Evolutionary conservation across 805 yeast species (phyloP).

Genomic region (Pichia nanzhaoensis): DNA sequence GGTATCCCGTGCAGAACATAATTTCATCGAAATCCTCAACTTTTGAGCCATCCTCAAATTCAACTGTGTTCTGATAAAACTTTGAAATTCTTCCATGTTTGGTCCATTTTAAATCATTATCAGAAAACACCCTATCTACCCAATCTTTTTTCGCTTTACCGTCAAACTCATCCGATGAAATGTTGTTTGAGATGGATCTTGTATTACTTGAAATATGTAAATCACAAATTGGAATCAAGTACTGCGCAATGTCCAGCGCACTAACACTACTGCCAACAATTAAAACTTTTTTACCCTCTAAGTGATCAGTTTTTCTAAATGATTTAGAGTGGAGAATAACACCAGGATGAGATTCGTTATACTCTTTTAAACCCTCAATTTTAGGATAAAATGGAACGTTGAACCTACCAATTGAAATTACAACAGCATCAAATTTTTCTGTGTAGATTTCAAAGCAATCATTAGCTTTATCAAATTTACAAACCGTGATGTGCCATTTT

Average conservation of each 20-base stretch:
- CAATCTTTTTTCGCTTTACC: not conserved
- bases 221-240: constrained; percentile 25
- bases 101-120: constrained; percentile 25
- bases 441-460: constrained; percentile 28
- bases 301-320: constrained; percentile 25
- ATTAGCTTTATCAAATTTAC: not conserved
- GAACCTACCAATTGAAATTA: constrained; percentile 36
- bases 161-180: not conserved
- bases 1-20: constrained; percentile 45
- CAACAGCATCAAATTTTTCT: constrained; percentile 36
- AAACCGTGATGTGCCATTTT: constrained; percentile 31
- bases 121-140: constrained; percentile 24
- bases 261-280: constrained; percentile 44
- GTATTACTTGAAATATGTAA: constrained; percentile 14
- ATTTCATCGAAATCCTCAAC: constrained; percentile 32
- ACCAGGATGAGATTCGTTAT: constrained; percentile 27
- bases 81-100: constrained; percentile 27
- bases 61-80: constrained; percentile 24
- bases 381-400: constrained; percentile 36
- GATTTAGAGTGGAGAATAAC: constrained; percentile 24
- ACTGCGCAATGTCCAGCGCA: constrained; percentile 55
- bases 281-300: constrained; percentile 27
- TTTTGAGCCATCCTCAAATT: constrained; percentile 29
- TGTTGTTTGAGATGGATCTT: constrained; percentile 1
- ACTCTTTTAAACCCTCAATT: constrained; percentile 30